Percentiles rank a stretch among this genome's conserved stretches.
phyloP scores from a whole-genome alignment of 2,329 filamentous ascomycete genomes.

The Simplicillium sp. region DNA sequence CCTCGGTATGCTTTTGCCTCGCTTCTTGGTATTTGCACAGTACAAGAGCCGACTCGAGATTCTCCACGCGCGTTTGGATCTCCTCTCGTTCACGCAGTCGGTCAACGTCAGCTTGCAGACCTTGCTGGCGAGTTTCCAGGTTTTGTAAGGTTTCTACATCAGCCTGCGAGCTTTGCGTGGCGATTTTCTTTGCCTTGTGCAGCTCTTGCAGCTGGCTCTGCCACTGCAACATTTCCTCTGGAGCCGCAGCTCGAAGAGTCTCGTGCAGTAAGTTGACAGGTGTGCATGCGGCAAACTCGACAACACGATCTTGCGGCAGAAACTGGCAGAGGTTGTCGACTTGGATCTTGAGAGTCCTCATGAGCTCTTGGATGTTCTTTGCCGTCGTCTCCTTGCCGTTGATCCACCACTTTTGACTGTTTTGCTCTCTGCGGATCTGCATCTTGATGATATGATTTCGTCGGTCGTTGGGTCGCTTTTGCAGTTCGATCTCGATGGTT shows the following conservation, averaged over 20 bases:
- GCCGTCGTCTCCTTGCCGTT: constrained; percentile 56
- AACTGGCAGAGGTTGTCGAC: constrained; percentile 98
- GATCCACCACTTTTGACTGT: constrained; percentile 69
- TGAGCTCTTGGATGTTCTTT: constrained; percentile 58
- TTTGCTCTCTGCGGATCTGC: constrained; percentile 72
- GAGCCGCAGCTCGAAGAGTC: constrained; percentile 81
- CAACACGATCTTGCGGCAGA: constrained; percentile 88
- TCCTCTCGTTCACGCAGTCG: constrained; percentile 67
- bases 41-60: constrained; percentile 56
- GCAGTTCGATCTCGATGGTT: constrained; percentile 83
- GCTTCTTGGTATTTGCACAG: constrained; percentile 55
- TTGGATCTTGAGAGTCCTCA: constrained; percentile 72
- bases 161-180: constrained; percentile 46
- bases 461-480: constrained; percentile 47
- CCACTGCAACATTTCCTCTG: constrained; percentile 68
- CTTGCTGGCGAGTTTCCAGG: constrained; percentile 63
- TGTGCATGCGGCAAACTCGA: constrained; percentile 79
- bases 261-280: constrained; percentile 75
- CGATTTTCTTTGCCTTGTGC: constrained; percentile 55
- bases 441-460: constrained; percentile 67
- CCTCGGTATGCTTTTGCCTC: constrained; percentile 32
- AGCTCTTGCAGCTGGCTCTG: constrained; percentile 66
- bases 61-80: constrained; percentile 52
- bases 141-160: constrained; percentile 55
- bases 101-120: constrained; percentile 73